Evolutionary conservation across 106 monocot species (phyloP).

Genomic region (Ottelia alismoides): DNA sequence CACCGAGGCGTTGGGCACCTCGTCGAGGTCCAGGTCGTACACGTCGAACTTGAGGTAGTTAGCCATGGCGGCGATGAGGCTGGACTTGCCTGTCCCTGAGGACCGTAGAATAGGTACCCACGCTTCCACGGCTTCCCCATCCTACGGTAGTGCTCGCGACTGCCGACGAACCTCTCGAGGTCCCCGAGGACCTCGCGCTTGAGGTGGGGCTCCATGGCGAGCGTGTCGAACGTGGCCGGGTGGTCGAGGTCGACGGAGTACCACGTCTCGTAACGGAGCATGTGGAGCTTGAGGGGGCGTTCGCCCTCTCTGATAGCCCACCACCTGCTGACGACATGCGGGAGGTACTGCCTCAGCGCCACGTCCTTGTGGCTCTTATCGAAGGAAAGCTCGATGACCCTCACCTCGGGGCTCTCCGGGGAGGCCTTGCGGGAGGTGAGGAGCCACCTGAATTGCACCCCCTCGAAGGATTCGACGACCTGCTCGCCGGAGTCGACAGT

Average conservation of each 20-base stretch:
- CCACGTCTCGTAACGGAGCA: constrained; percentile 1
- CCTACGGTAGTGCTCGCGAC: constrained; percentile 15
- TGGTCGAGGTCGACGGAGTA: constrained; percentile 4
- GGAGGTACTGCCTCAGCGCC: constrained; percentile 6
- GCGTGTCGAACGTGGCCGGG: constrained; percentile 23
- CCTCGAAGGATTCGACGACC: constrained; percentile 10
- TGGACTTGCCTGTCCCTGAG: constrained; percentile 31
- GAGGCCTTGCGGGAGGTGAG: not conserved
- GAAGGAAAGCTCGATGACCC: constrained; percentile 8
- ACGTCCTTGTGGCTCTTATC: constrained; percentile 15
- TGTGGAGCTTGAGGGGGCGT: constrained; percentile 5
- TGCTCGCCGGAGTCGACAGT: constrained; percentile 2
- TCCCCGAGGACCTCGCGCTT: constrained; percentile 17
- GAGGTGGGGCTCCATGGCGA: constrained; percentile 18
- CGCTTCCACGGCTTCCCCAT: constrained; percentile 28
- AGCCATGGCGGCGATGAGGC: constrained; percentile 25
- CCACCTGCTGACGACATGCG: constrained; percentile 5
- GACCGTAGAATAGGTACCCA: constrained; percentile 25
- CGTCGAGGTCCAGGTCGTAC: constrained; percentile 17
- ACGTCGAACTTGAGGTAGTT: constrained; percentile 20
- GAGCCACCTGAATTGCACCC: constrained; percentile 4
- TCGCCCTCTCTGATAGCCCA: constrained; percentile 4
- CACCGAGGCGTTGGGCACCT: not conserved
- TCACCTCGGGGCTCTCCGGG: not conserved
- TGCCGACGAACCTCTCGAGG: constrained; percentile 12